Base-by-base conservation (phyloP, 176 grass and related monocot genomes). In the Musa schizocarpa region DNA sequence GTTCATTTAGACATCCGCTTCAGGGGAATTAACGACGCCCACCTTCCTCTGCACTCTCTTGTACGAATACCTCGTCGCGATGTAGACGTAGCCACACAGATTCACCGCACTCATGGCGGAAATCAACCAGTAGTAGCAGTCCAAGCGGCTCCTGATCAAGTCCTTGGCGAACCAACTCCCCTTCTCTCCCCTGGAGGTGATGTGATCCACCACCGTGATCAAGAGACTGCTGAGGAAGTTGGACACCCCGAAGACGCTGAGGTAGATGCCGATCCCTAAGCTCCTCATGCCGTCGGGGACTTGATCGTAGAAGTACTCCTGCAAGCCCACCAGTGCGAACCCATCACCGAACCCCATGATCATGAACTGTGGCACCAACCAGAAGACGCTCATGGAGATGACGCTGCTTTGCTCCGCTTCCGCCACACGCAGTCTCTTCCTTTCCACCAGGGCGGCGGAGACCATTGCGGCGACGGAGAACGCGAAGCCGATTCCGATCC, bases 291-390 rank as follows among this genome's bases (percentile, higher is more conserved):
- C 83, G 52, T 92, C 92, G 0, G 92, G 92, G 14, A 92, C 87
- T 84, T 96, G 92, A 13, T 86, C 85, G 76, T 96, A 96, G 78
- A 96, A 96, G 73, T 96, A 96, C 73, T 96, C 92, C 68, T 96
- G 92, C 2, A 96, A 82, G 0, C 92, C 92, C 0, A 96, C 92
- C 8, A 96, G 62, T 13, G 89, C 82, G 76, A 96, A 92, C 20
- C 92, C 92, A 14, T 96, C 92, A 1, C 74, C 89, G 0, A 92
- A 65, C 1, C 89, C 92, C 65, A 92, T 73, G 12, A 96, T 81
- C 34, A 73, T 10, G 70, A 86, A 96, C 83, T 92, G 92, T 16
- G 92, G 92, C 43, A 82, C 57, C 52, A 90, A 57, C 92, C 92
- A 92, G 49, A 86, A 81, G 58, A 90, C 78, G n/a, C 78, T 86